Evolutionary conservation across 108 stramenopile genomes (phyloP), one percentile per base, ranked within the genome.

Genomic region (Thalassiosira profunda): DNA sequence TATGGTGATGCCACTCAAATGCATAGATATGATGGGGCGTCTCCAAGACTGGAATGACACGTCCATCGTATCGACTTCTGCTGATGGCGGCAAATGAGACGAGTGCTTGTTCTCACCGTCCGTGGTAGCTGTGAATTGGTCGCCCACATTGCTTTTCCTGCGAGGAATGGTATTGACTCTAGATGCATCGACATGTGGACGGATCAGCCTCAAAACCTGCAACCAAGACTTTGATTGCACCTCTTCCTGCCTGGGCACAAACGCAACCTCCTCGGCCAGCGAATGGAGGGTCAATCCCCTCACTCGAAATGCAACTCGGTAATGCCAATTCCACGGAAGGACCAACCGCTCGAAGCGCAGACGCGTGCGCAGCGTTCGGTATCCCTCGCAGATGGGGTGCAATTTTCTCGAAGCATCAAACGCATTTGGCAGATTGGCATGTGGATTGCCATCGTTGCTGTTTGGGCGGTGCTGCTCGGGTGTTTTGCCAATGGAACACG

Each of bases 261-360:
- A 42, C 23, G 4, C 12, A 29, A 37, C 21, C 41, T 20, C 43
- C 10, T 14, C 31, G 37, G 52, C 33, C 17, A 52, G 49, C 5
- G 74, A 46, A 43, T 28, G 59, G 30, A 75, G 37, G 14, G 65
- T 20, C 24, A 75, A 15, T 10, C 42, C 34, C 0, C 34, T 54
- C 40, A 66, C 9, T 40, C 31, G 58, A 38, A 67, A 38, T 8
- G 30, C 10, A 28, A 42, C 47, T 54, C 25, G 36, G 44, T 44
- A 36, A 34, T 75, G 67, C 74, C 74, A 75, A 46, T 52, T 75
- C 74, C 74, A 75, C 15, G 74, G 74, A 34, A 67, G 26, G 3
- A 23, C 41, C 35, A 67, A 28, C 33, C 56, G 20, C 10, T 53
- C 20, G 20, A 55, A 48, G 5, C 42, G 58, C 29, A 60, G 1